Conservation (phyloP, 140 eudicot species). For the Cichorium intybus region DNA sequence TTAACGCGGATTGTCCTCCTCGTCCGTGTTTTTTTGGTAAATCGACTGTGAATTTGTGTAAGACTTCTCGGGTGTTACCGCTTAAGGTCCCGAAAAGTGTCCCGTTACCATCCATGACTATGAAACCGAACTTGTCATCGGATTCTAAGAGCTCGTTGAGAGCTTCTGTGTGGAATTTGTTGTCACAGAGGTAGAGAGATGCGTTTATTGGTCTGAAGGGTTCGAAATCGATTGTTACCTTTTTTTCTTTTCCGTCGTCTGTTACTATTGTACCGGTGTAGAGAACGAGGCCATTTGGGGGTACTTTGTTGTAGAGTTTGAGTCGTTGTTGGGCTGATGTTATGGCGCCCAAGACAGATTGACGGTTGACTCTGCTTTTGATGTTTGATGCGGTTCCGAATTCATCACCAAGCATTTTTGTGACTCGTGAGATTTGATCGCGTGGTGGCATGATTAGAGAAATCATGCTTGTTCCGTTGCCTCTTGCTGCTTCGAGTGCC, state of each 20-base stretch:
- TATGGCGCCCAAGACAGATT: conserved; percentile 58
- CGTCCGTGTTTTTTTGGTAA: conserved; percentile 60
- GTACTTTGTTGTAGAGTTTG: conserved; percentile 49
- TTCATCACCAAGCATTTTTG: conserved; percentile 57
- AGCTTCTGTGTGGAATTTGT: conserved; percentile 51
- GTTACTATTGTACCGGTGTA: conserved; percentile 53
- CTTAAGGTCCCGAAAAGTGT: conserved; percentile 54
- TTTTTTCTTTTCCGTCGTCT: conserved; percentile 57
- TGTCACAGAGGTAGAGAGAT: conserved; percentile 53
- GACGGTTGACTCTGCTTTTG: conserved; percentile 57
- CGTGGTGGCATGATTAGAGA: conserved; percentile 62
- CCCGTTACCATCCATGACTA: conserved; percentile 58
- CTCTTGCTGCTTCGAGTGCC: conserved; percentile 55
- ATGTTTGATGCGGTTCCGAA: conserved; percentile 58
- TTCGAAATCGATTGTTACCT: conserved; percentile 51
- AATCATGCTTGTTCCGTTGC: conserved; percentile 67
- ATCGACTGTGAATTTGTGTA: conserved; percentile 54
- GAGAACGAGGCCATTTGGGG: conserved; percentile 51
- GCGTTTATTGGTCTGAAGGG: conserved; percentile 55
- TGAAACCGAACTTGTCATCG: conserved; percentile 56
- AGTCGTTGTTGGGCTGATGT: conserved; percentile 60
- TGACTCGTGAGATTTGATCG: conserved; percentile 56
- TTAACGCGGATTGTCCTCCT: conserved; percentile 62
- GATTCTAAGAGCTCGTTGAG: conserved; percentile 44
- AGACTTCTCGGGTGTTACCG: conserved; percentile 44